Percentiles rank a stretch among this genome's conserved stretches.
Evolutionary conservation across 768 basidiomycete genomes (phyloP).

Genomic region (Hemileccinum rubropunctum): DNA sequence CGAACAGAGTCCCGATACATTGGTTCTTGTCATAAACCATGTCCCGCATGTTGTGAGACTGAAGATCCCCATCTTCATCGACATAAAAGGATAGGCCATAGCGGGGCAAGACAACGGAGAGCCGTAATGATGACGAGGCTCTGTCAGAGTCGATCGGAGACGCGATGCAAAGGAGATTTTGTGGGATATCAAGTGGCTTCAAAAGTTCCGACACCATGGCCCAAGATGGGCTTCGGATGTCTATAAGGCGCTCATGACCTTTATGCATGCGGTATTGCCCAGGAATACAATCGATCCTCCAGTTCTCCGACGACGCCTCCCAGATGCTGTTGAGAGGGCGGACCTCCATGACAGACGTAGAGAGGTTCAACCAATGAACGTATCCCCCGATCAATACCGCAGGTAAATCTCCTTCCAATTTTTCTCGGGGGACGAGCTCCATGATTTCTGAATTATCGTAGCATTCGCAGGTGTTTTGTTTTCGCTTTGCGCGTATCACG

Average conservation of each 20-base stretch:
- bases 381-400: slow-evolving; percentile 16
- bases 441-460: slow-evolving; percentile 2
- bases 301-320: slow-evolving; percentile 24
- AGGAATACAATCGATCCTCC: slow-evolving; percentile 18
- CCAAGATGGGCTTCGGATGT: slow-evolving; percentile 28
- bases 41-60: slow-evolving; percentile 39
- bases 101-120: slow-evolving; percentile 38
- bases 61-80: slow-evolving; percentile 30
- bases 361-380: slow-evolving; percentile 31
- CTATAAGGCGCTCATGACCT: slow-evolving; percentile 17
- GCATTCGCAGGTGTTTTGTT: neutral
- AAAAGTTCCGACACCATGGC: slow-evolving; percentile 24
- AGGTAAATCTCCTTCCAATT: slow-evolving; percentile 26
- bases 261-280: slow-evolving; percentile 3
- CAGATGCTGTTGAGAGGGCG: slow-evolving; percentile 24
- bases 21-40: slow-evolving; percentile 42
- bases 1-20: slow-evolving; percentile 43
- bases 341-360: slow-evolving; percentile 23
- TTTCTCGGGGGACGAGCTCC: slow-evolving; percentile 22
- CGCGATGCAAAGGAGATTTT: slow-evolving; percentile 21
- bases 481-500: slow-evolving; percentile 10
- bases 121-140: neutral
- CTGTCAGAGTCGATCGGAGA: neutral
- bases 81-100: slow-evolving; percentile 41
- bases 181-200: slow-evolving; percentile 18